Conservation (phyloP, 345 rosid genomes). For the Moricandia arvensis region DNA sequence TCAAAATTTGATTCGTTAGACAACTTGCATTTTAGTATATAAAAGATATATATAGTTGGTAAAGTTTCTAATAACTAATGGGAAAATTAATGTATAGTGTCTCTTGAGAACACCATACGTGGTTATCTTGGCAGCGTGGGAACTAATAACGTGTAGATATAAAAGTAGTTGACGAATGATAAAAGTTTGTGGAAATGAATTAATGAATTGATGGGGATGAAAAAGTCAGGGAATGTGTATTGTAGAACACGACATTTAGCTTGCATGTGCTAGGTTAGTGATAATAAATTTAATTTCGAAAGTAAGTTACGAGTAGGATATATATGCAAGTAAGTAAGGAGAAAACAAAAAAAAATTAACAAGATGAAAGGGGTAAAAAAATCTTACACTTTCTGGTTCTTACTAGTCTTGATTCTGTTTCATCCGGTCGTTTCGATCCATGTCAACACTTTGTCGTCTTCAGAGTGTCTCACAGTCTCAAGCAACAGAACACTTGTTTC, state of each 20-base stretch:
- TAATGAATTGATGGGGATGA: too few relatives aligned
- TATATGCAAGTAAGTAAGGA: too few relatives aligned
- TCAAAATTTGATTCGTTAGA: too few relatives aligned
- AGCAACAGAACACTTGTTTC: neutral
- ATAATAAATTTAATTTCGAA: neutral
- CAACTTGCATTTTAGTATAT: too few relatives aligned
- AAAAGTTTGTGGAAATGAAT: neutral
- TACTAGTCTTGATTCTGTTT: neutral
- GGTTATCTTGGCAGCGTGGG: neutral
- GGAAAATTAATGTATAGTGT: too few relatives aligned
- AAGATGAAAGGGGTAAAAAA: neutral
- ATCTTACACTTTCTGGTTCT: neutral
- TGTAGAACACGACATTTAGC: too few relatives aligned
- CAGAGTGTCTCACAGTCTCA: neutral
- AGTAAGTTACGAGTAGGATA: neutral
- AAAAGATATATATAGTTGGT: too few relatives aligned
- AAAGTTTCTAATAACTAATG: too few relatives aligned
- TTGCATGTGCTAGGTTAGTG: too few relatives aligned
- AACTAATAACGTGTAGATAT: neutral
- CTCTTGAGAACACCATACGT: neutral
- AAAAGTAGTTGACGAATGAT: neutral
- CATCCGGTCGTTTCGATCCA: neutral
- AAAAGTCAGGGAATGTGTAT: neutral
- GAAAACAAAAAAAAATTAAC: neutral
- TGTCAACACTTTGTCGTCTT: neutral